Conservation (phyloP, 2,329 filamentous ascomycete species). For the Rhinocladiella mackenziei region DNA sequence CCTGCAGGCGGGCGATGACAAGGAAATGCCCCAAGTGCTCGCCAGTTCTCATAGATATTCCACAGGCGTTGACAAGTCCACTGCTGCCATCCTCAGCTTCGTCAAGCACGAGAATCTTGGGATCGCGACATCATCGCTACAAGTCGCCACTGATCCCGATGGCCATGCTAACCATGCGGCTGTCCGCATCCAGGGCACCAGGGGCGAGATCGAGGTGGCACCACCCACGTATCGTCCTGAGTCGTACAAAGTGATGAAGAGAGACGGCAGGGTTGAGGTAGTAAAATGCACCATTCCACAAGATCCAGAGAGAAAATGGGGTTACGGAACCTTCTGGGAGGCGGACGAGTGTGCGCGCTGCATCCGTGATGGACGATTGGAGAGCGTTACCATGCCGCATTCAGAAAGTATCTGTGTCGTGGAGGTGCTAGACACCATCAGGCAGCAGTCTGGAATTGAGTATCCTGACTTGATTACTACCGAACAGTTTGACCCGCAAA, state of each 20-base stretch:
- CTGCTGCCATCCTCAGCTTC: constrained; percentile 24
- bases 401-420: constrained; percentile 79
- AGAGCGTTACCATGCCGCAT: constrained; percentile 74
- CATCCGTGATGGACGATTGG: constrained; percentile 68
- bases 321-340: constrained; percentile 37
- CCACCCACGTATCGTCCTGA: constrained; percentile 30
- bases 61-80: constrained; percentile 30
- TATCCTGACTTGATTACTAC: too few relatives aligned
- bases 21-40: constrained; percentile 52
- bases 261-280: constrained; percentile 50
- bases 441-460: constrained; percentile 57
- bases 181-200: constrained; percentile 29
- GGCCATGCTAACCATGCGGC: constrained; percentile 24
- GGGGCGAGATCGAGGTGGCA: constrained; percentile 30
- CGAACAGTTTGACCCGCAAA: too few relatives aligned
- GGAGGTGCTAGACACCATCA: constrained; percentile 70
- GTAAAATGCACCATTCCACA: constrained; percentile 65
- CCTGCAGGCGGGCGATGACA: constrained; percentile 48
- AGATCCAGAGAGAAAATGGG: too few relatives aligned
- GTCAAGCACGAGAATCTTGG: constrained; percentile 58
- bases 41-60: constrained; percentile 16
- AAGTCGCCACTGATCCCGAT: constrained; percentile 27
- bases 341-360: constrained; percentile 74
- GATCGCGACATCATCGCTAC: constrained; percentile 28
- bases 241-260: constrained; percentile 72